Evolutionary conservation across 495 filamentous ascomycete species (phyloP).

Genomic region (Hypoxylon lenormandii): DNA sequence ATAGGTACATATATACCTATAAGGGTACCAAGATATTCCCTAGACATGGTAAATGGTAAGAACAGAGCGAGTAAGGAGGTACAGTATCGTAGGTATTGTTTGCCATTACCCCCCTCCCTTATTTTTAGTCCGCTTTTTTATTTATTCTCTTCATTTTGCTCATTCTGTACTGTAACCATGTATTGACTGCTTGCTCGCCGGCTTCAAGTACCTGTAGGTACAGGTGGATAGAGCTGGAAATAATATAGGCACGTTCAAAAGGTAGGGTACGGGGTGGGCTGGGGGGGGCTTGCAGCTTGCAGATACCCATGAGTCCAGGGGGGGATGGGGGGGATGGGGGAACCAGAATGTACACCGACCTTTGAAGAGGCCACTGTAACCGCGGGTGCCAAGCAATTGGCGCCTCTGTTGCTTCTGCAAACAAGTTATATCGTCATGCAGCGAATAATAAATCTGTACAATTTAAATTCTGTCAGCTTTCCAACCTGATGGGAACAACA

Average conservation of each 20-base stretch:
- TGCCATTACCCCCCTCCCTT: conserved; percentile 2
- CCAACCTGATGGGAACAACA: conserved; percentile 7
- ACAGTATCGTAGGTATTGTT: conserved; percentile 2
- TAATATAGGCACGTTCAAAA: conserved; percentile 33
- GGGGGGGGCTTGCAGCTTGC: conserved; percentile 27
- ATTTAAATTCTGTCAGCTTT: conserved; percentile 36
- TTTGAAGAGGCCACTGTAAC: conserved; percentile 46
- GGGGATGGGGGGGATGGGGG: too few relatives aligned
- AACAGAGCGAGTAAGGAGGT: too few relatives aligned
- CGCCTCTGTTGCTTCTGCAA: conserved; percentile 33
- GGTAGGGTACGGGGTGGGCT: conserved; percentile 33
- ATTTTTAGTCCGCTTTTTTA: conserved; percentile 3
- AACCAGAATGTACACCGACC: conserved; percentile 44
- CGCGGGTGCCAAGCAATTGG: conserved; percentile 38
- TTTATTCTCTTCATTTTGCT: conserved; percentile 17
- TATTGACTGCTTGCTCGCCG: conserved; percentile 31
- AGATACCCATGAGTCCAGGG: conserved; percentile 31
- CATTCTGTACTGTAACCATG: conserved; percentile 12
- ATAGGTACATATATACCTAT: conserved; percentile 23
- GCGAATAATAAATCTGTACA: conserved; percentile 34
- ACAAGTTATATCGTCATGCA: conserved; percentile 37
- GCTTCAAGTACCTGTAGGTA: conserved; percentile 32
- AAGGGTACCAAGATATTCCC: conserved; percentile 9
- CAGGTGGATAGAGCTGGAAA: conserved; percentile 22
- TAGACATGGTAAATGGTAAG: not conserved